phyloP scores from a whole-genome alignment of 331 rosid genomes.

The Spiraea crenata region DNA sequence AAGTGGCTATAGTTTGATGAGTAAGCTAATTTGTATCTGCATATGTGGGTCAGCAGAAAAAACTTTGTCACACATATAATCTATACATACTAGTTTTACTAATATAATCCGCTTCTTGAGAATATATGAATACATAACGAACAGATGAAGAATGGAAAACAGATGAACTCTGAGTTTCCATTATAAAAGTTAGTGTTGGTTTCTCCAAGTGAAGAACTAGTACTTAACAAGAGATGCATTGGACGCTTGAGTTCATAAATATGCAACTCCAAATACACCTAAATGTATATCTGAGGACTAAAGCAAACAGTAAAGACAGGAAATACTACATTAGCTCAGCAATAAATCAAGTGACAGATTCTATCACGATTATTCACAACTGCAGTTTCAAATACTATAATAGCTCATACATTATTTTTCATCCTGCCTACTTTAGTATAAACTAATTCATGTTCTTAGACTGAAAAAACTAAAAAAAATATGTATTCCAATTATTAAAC shows the following conservation, averaged over 20 bases:
- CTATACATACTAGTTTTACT: too few relatives aligned
- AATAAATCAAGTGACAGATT: background rate
- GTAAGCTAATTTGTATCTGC: slow-evolving; percentile 83
- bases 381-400: background rate
- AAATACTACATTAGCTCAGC: background rate
- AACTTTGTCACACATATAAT: too few relatives aligned
- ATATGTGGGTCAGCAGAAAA: slow-evolving; percentile 17
- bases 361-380: background rate
- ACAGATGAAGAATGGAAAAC: too few relatives aligned
- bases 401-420: background rate
- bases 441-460: background rate
- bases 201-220: background rate
- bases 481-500: background rate
- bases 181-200: background rate
- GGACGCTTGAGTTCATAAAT: background rate
- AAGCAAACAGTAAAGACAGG: background rate
- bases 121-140: too few relatives aligned
- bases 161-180: too few relatives aligned
- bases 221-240: background rate
- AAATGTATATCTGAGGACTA: background rate
- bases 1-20: slow-evolving; percentile 76
- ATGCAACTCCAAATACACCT: background rate
- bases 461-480: background rate
- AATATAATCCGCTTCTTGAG: too few relatives aligned
- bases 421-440: background rate